Evolutionary conservation across 768 basidiomycete genomes (phyloP).

Genomic region (Leccinum variicolor): DNA sequence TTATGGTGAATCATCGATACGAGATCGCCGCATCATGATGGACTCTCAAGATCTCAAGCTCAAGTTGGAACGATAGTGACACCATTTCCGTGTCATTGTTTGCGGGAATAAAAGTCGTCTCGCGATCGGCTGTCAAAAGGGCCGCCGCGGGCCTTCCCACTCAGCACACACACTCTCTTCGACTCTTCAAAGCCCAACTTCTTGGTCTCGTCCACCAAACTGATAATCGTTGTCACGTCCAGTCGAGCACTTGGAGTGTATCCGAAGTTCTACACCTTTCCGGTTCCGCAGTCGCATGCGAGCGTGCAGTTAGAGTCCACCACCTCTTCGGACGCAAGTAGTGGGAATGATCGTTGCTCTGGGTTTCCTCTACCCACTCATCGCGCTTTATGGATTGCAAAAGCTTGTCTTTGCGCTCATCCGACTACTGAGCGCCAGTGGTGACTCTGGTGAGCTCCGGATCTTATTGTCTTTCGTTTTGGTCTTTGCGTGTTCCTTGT

Average conservation of each 20-base stretch:
- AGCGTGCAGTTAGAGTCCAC: not conserved
- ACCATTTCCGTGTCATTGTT: not conserved
- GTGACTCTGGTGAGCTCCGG: constrained; percentile 12
- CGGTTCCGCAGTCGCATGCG: not conserved
- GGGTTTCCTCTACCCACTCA: constrained; percentile 18
- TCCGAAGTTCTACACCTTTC: not conserved
- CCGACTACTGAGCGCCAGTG: not conserved
- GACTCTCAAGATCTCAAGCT: not conserved
- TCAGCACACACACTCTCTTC: not conserved
- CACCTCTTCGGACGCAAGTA: not conserved
- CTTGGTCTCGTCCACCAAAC: not conserved
- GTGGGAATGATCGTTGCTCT: constrained; percentile 24
- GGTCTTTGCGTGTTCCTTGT: not conserved
- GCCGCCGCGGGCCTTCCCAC: not conserved
- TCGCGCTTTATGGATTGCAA: constrained; percentile 18
- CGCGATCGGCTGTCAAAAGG: not conserved
- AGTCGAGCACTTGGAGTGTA: not conserved
- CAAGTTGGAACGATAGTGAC: not conserved
- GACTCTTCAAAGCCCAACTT: not conserved
- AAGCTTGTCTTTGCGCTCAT: constrained; percentile 6
- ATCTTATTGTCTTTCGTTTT: not conserved
- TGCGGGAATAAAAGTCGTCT: not conserved
- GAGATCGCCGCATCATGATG: not conserved
- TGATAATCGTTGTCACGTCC: not conserved
- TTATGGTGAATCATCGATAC: not conserved